Conservation (phyloP, 176 grass and related monocot genomes). For the Aegilops speltoides region DNA sequence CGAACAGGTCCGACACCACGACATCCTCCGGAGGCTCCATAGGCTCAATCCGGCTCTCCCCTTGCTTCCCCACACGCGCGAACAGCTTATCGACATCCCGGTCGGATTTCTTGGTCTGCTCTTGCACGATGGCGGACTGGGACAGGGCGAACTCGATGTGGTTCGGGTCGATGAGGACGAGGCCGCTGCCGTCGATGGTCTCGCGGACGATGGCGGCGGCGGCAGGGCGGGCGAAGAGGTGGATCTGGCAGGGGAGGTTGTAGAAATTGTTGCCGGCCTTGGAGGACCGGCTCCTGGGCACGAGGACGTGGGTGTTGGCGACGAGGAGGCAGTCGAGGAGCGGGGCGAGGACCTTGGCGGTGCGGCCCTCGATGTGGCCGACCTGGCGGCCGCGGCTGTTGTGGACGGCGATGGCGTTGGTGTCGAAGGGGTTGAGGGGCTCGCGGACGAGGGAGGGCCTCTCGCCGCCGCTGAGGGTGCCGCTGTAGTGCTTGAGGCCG, state of each 20-base stretch:
- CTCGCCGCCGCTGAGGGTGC: constrained; percentile 48
- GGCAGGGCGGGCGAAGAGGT: constrained; percentile 62
- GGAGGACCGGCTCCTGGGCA: constrained; percentile 38
- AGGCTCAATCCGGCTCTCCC: constrained; percentile 18
- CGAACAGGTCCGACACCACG: constrained; percentile 57
- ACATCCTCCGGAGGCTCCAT: constrained; percentile 72
- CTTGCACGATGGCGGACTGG: constrained; percentile 58
- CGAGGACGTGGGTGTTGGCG: constrained; percentile 46
- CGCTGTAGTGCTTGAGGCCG: constrained; percentile 55
- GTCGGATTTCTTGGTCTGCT: constrained; percentile 34
- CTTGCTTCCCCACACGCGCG: constrained; percentile 44
- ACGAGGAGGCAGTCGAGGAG: constrained; percentile 70
- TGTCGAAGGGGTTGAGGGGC: constrained; percentile 59
- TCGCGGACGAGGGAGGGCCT: constrained; percentile 57
- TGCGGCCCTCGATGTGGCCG: constrained; percentile 45
- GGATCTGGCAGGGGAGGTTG: constrained; percentile 70
- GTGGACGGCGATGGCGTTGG: constrained; percentile 71
- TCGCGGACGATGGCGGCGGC: constrained; percentile 26
- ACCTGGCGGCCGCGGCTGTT: constrained; percentile 42
- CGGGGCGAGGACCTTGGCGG: constrained; percentile 51
- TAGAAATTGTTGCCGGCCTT: neutral
- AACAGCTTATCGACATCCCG: constrained; percentile 68
- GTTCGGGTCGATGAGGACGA: constrained; percentile 46
- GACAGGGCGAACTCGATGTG: constrained; percentile 73
- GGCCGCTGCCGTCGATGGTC: constrained; percentile 29